Evolutionary conservation across 495 filamentous ascomycete genomes (phyloP).

Genomic region (Talaromyces liani): DNA sequence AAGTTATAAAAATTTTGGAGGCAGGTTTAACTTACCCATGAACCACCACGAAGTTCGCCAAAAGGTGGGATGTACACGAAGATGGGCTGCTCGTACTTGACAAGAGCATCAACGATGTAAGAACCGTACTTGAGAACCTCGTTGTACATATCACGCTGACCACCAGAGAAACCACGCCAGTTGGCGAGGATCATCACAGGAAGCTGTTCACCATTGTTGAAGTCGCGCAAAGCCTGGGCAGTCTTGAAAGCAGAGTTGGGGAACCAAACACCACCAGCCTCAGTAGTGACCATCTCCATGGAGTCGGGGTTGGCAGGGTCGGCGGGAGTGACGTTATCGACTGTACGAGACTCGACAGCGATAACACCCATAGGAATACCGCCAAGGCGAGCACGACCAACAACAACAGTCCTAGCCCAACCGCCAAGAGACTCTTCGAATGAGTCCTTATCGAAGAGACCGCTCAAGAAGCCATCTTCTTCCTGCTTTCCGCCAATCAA

Average conservation of each 20-base stretch:
- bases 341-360: constrained; percentile 87
- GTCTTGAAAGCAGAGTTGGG: constrained; percentile 99
- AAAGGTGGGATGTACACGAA: constrained; percentile 98
- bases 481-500: constrained; percentile 88
- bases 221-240: constrained; percentile 95
- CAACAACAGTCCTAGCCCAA: constrained; percentile 94
- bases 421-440: constrained; percentile 96
- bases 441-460: constrained; percentile 92
- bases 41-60: constrained; percentile 96
- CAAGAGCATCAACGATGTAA: constrained; percentile 95
- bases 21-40: constrained; percentile 57
- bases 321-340: constrained; percentile 96
- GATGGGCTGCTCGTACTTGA: constrained; percentile 96
- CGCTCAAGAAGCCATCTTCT: constrained; percentile 77
- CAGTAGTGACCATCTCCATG: constrained; percentile 83
- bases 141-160: constrained; percentile 99
- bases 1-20: neutral
- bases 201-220: constrained; percentile 97
- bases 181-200: constrained; percentile 98
- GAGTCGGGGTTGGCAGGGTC: constrained; percentile 98
- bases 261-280: constrained; percentile 99
- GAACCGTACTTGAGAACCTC: constrained; percentile 99
- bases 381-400: constrained; percentile 92
- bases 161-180: constrained; percentile 99
- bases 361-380: constrained; percentile 99